Conservation (phyloP, 768 basidiomycete species). For the Agaricus bisporus region DNA sequence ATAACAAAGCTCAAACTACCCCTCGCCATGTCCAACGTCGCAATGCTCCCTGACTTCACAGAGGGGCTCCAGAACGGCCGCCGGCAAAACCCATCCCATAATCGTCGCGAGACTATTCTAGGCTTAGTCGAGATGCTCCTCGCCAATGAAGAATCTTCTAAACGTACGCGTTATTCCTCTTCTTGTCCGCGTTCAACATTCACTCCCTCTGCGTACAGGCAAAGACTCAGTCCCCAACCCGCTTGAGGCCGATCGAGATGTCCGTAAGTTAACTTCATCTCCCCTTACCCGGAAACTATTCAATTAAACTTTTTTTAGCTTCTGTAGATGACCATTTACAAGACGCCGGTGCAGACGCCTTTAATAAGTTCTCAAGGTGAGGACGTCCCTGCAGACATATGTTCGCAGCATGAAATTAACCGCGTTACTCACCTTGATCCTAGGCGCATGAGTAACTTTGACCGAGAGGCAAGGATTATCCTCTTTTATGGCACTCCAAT, state of each 20-base stretch:
- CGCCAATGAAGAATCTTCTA: constrained; percentile 25
- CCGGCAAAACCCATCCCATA: not conserved
- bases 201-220: constrained; percentile 18
- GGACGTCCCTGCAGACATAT: constrained; percentile 9
- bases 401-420: constrained; percentile 3
- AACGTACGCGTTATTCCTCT: constrained; percentile 19
- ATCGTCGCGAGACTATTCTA: constrained; percentile 40
- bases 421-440: not conserved
- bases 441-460: constrained; percentile 56
- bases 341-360: constrained; percentile 57
- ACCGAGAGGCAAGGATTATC: constrained; percentile 46
- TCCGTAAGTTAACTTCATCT: constrained; percentile 43
- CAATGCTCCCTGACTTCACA: constrained; percentile 9
- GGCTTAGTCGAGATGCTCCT: constrained; percentile 47
- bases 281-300: not conserved
- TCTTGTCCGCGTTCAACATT: not conserved
- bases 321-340: constrained; percentile 66
- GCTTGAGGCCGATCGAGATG: constrained; percentile 54
- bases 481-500: not conserved
- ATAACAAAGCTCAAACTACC: too few relatives aligned
- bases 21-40: not conserved
- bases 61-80: constrained; percentile 2
- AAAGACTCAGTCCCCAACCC: constrained; percentile 39
- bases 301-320: constrained; percentile 27
- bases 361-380: constrained; percentile 58